A percentile compares a stretch with the other conserved stretches of the same genome.
Evolutionary conservation across 768 basidiomycete species (phyloP).

Genomic region (Tylopilus balloui): DNA sequence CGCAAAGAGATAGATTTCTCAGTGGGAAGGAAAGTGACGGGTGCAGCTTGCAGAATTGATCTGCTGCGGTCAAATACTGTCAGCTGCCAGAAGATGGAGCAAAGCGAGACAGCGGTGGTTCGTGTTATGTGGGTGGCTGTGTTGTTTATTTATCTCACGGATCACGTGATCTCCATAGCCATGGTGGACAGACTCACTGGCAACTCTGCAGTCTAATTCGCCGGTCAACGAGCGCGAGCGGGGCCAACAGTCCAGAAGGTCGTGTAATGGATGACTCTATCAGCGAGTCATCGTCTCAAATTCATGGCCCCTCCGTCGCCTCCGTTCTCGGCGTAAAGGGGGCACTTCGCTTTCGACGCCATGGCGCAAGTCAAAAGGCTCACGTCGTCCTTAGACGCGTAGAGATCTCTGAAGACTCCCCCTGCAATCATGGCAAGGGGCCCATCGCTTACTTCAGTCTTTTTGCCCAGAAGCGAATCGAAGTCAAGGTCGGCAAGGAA

Average conservation of each 20-base stretch:
- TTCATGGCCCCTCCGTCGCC: slow-evolving; percentile 36
- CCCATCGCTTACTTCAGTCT: slow-evolving; percentile 54
- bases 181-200: background rate
- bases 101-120: background rate
- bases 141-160: slow-evolving; percentile 15
- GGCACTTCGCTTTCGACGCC: slow-evolving; percentile 58
- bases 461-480: slow-evolving; percentile 65
- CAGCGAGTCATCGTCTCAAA: slow-evolving; percentile 32
- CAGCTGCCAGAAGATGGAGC: too few species aligned
- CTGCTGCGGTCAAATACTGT: too few species aligned
- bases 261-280: slow-evolving; percentile 36
- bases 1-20: too few species aligned
- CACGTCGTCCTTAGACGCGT: slow-evolving; percentile 67
- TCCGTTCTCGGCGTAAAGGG: slow-evolving; percentile 62
- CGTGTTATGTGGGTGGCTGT: background rate
- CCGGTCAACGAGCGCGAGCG: slow-evolving; percentile 7
- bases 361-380: slow-evolving; percentile 63
- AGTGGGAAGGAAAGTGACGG: too few species aligned
- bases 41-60: too few species aligned
- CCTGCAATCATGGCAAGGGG: slow-evolving; percentile 37
- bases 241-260: slow-evolving; percentile 11
- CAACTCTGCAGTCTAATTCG: background rate
- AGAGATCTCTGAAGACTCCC: slow-evolving; percentile 42
- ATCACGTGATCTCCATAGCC: slow-evolving; percentile 19
- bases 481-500: slow-evolving; percentile 67